phyloP scores from a whole-genome alignment of 2,329 filamentous ascomycete species.

The Epichloe coenophiala region DNA sequence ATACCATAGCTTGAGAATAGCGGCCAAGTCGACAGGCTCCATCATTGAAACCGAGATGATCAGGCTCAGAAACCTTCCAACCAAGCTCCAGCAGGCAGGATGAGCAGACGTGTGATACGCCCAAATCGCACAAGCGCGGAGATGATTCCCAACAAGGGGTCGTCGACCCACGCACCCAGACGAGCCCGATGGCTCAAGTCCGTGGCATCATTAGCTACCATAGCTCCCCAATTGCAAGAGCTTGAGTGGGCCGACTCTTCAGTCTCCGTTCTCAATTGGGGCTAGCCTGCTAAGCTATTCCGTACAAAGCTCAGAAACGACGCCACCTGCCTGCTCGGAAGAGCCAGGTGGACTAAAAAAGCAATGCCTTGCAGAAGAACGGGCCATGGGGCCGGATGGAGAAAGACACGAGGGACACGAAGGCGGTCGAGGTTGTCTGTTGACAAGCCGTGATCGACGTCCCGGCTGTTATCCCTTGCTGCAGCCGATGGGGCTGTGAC shows the following conservation, averaged over 20 bases:
- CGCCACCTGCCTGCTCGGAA: conserved; percentile 5
- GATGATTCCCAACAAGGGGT: conserved; percentile 6
- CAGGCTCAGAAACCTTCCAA: background rate
- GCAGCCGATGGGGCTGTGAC: background rate
- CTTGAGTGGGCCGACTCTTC: conserved; percentile 2
- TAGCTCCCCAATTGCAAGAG: background rate
- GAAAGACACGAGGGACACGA: background rate
- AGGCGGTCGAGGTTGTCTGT: conserved; percentile 1
- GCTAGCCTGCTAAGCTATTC: conserved; percentile 1
- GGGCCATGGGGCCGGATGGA: background rate
- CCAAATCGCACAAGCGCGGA: conserved; percentile 7
- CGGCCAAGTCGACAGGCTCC: background rate
- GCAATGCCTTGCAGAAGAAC: conserved; percentile 5
- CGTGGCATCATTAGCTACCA: background rate
- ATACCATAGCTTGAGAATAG: background rate
- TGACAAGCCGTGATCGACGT: conserved; percentile 1
- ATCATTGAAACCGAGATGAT: background rate
- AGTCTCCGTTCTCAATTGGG: conserved; percentile 1
- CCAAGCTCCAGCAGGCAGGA: conserved; percentile 1
- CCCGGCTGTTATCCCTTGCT: conserved; percentile 3
- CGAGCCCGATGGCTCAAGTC: background rate
- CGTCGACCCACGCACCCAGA: no score
- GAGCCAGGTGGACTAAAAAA: conserved; percentile 3
- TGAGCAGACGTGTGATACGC: conserved; percentile 7
- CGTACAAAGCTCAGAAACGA: background rate